Conservation (phyloP, 1,139 yeast genomes). For the Scheffersomyces lignicola region DNA sequence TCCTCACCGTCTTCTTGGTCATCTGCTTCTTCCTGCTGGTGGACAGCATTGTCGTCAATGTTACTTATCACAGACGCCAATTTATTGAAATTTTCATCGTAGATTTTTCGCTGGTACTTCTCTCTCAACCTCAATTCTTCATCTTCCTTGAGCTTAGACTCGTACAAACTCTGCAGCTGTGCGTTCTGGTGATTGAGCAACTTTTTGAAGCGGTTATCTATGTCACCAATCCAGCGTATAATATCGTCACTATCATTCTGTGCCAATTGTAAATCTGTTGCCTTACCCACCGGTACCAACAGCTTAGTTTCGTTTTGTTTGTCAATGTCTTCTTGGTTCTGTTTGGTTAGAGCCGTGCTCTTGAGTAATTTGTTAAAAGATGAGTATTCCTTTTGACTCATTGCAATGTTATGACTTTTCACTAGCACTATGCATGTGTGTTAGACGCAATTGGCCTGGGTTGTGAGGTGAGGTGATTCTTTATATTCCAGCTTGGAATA, state of each 20-base stretch:
- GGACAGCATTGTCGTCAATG: slow-evolving; percentile 23
- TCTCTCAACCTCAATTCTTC: slow-evolving; percentile 27
- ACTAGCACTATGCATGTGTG: too few species aligned
- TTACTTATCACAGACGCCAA: too few species aligned
- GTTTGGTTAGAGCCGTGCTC: background rate
- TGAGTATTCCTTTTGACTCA: slow-evolving; percentile 1
- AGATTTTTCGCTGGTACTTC: slow-evolving; percentile 27
- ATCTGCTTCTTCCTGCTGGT: slow-evolving; percentile 18
- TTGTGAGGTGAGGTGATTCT: too few species aligned
- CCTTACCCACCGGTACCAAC: background rate
- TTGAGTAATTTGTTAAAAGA: background rate
- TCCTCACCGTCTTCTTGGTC: slow-evolving; percentile 14
- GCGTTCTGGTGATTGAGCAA: background rate
- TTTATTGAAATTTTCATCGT: slow-evolving; percentile 42
- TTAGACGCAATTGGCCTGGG: too few species aligned
- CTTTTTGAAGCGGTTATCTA: background rate
- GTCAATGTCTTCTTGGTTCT: background rate
- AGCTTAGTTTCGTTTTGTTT: background rate
- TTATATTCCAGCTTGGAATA: too few species aligned
- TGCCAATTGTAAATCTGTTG: background rate
- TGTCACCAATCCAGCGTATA: slow-evolving; percentile 24
- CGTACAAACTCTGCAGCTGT: background rate
- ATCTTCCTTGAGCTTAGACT: slow-evolving; percentile 20
- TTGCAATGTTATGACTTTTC: too few species aligned
- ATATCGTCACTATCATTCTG: slow-evolving; percentile 15